Evolutionary conservation across 1,284 basidiomycete genomes (phyloP), one percentile per base, ranked within the genome.

Genomic region (Amylostereum areolatum): DNA sequence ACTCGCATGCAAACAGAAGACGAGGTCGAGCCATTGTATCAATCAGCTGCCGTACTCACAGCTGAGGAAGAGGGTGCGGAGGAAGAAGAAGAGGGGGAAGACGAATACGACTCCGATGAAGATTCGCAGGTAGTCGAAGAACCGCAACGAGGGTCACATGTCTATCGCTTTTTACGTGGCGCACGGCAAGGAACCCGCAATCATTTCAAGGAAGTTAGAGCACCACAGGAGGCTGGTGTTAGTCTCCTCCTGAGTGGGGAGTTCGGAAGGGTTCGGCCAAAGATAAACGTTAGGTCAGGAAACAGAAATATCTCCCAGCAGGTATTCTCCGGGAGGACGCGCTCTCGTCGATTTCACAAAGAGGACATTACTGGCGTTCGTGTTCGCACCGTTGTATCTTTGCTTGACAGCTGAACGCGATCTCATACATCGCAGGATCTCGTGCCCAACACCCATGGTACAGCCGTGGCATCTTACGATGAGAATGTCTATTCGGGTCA

Each of bases 401-500:
- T 33, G 35, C n/a, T 12, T 6, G 35, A 25, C 40, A 45, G 10
- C 31, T 47, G 11, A 37, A 4, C 30, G 5, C 30, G 35, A 31
- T 27, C 30, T 29, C 32, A 10, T 37, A 34, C 29, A 43, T 50
- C 27, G 6, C 57, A 92, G 87, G 74, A 80, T 41, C 71, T 90
- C 25, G 69, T 97, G 8, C 96, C 95, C 1, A 97, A 97, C 61
- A 81, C 87, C 3, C 77, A 81, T 55, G 96, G 96, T 3, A 89
- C 90, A 1, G 81, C 92, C 9, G 94, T 98, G 0, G 91, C 92
- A 1, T 73, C 75, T 34, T 94, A 94, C 59, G 75, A 77, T 3
- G 72, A 83, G 10, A 91, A 93, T 51, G 85, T 94, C 32, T 99
- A 99, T 63, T 91, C 87, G 9, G 97, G 92, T 0, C 95, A 97